Conservation (phyloP, 2,329 filamentous ascomycete genomes). For the Penicillium fuscoglaucum region DNA sequence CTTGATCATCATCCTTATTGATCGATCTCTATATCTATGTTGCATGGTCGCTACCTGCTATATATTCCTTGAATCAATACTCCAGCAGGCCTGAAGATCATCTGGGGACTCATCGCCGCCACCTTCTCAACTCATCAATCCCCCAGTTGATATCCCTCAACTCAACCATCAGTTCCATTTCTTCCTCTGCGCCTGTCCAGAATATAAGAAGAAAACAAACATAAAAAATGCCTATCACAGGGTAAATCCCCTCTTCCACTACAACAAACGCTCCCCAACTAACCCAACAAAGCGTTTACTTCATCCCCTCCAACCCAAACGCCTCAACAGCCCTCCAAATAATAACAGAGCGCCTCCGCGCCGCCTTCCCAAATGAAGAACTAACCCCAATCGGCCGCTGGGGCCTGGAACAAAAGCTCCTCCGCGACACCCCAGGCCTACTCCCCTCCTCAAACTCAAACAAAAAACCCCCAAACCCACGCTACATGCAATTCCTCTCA, state of each 20-base stretch:
- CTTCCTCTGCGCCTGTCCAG: neutral
- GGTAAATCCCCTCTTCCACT: conserved; percentile 25
- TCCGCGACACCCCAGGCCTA: conserved; percentile 46
- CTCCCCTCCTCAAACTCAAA: conserved; percentile 36
- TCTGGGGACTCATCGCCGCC: neutral
- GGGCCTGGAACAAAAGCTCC: conserved; percentile 45
- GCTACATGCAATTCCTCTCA: conserved; percentile 46
- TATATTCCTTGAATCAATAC: neutral
- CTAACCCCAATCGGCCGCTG: conserved; percentile 40
- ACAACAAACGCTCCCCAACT: neutral
- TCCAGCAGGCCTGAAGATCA: neutral
- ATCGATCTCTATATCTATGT: neutral
- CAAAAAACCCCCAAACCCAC: conserved; percentile 32
- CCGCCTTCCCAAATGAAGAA: conserved; percentile 38
- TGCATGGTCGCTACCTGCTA: neutral
- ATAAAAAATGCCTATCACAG: conserved; percentile 37
- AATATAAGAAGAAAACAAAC: neutral
- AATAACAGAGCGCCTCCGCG: conserved; percentile 42
- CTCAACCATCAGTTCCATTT: neutral
- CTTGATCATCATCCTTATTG: neutral
- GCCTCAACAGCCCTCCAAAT: conserved; percentile 36
- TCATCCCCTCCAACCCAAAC: conserved; percentile 45
- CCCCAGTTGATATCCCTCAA: neutral
- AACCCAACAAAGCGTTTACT: conserved; percentile 40
- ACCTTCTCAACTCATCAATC: neutral